Base-by-base conservation (phyloP, 1,284 basidiomycete genomes). In the Sparassis latifolia region DNA sequence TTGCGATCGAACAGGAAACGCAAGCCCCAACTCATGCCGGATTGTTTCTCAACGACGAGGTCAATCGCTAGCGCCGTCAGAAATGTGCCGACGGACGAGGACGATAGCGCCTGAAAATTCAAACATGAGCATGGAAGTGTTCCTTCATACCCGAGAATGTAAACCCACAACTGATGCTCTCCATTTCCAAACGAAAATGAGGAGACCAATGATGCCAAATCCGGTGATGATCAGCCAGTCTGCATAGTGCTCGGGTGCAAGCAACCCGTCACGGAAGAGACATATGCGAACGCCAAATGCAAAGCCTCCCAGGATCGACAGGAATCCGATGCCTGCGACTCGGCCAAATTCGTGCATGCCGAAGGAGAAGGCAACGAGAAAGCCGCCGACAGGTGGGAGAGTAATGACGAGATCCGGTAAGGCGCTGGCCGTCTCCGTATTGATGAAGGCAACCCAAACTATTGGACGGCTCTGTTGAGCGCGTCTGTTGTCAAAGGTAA, bases 1-100 rank as follows among this genome's bases (percentile, higher is more conserved):
- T 86, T 86, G 45, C 78, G 70, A 59, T 86, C 84, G 54, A 84
- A 76, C 10, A 86, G 70, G 58, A 73, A 78, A 12, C 83, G 75
- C 32, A 86, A 69, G 0, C 83, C 83, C 27, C 74, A 68, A 57
- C 82, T 81, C 72, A 84, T 74, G 3, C 83, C 84, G 4, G 67
- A 63, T 59, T 86, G 83, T 57, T 73, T 69, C 52, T 82, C 74
- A 43, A 83, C 50, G 42, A 75, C 60, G 5, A 85, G 69, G 62
- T 86, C 83, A 5, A 79, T 57, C 20, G 74, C 82, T 3, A 86
- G 70, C 33, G 61, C 72, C 9, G 69, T 64, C 31, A 86, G 64
- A 62, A 86, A 86, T 7, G 82, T 77, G 33, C 84, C 84, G 20
- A 72, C 66, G 2, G 81, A 77, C 12, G 80, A 71, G 47, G 77